A percentile compares a stretch with the other conserved stretches of the same genome.
Evolutionary conservation across 257 asterid species (phyloP).

Genomic region (Anisodus acutangulus): DNA sequence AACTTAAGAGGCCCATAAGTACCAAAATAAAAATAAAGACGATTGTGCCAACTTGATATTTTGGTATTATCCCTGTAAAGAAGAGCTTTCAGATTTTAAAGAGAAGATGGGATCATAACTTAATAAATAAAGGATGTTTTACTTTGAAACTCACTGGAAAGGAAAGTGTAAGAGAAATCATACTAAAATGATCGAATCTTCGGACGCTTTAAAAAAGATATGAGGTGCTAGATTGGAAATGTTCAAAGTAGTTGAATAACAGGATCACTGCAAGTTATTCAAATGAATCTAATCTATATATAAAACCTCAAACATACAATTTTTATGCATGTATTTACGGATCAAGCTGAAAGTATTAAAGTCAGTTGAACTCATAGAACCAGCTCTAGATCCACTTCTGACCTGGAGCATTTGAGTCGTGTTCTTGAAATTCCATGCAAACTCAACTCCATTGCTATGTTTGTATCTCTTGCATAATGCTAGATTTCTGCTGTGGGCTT

Average conservation of each 20-base stretch:
- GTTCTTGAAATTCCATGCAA: constrained; percentile 54
- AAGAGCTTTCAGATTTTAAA: neutral
- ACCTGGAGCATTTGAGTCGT: constrained; percentile 30
- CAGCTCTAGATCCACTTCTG: neutral
- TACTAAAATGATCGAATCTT: neutral
- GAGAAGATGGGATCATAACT: neutral
- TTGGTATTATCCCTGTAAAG: neutral
- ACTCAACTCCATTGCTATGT: constrained; percentile 44
- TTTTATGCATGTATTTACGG: neutral
- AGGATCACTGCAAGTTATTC: neutral
- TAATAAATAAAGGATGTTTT: neutral
- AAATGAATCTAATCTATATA: neutral
- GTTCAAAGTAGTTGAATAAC: neutral
- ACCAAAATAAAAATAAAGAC: neutral
- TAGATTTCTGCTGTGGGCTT: constrained; percentile 26
- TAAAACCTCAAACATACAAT: neutral
- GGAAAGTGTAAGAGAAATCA: neutral
- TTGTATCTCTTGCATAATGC: constrained; percentile 43
- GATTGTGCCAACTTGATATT: neutral
- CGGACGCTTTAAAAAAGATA: neutral
- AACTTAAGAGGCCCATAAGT: neutral
- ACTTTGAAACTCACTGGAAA: neutral
- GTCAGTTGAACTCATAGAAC: neutral
- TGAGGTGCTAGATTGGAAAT: neutral
- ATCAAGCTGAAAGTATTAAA: neutral